Conservation (phyloP, 179 eudicot genomes). For the Silene vulgaris region DNA sequence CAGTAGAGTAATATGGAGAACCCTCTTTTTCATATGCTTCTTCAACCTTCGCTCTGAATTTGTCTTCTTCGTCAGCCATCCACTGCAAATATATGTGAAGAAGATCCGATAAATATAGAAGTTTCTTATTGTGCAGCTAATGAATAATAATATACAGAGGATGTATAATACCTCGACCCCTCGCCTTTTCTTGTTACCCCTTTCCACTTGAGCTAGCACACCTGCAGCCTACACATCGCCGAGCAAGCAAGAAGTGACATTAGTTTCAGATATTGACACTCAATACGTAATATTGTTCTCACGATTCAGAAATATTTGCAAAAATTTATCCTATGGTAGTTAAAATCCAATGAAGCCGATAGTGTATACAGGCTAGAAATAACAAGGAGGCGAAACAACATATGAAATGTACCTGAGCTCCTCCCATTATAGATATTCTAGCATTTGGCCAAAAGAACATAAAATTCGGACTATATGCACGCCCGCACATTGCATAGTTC, state of each 20-base stretch:
- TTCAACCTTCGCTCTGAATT: conserved; percentile 68
- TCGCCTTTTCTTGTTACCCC: conserved; percentile 60
- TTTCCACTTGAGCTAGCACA: conserved; percentile 82
- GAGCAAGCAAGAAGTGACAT: not conserved
- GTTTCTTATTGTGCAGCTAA: not conserved
- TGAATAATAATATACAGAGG: not conserved
- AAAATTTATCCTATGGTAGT: not conserved
- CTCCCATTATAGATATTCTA: conserved; percentile 94
- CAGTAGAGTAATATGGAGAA: conserved; percentile 83
- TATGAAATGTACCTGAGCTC: conserved; percentile 67
- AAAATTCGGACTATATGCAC: conserved; percentile 95
- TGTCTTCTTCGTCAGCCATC: conserved; percentile 78
- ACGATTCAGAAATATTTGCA: not conserved
- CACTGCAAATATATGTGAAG: conserved; percentile 44
- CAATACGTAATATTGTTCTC: not conserved
- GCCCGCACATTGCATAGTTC: conserved; percentile 99
- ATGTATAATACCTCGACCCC: conserved; percentile 57
- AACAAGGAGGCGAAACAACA: not conserved
- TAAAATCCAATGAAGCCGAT: not conserved
- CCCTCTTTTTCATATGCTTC: conserved; percentile 80
- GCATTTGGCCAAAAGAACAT: conserved; percentile 99
- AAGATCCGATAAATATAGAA: conserved; percentile 3
- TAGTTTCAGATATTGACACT: not conserved
- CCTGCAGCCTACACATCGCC: conserved; percentile 75
- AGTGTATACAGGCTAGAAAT: conserved; percentile 3